A percentile compares a stretch with the other conserved stretches of the same genome.
These are phyloP conservation scores for Cryptococcus depauperatus DNA, from an alignment of 1,284 basidiomycete genomes.

Conservation along the genomic window DNA sequence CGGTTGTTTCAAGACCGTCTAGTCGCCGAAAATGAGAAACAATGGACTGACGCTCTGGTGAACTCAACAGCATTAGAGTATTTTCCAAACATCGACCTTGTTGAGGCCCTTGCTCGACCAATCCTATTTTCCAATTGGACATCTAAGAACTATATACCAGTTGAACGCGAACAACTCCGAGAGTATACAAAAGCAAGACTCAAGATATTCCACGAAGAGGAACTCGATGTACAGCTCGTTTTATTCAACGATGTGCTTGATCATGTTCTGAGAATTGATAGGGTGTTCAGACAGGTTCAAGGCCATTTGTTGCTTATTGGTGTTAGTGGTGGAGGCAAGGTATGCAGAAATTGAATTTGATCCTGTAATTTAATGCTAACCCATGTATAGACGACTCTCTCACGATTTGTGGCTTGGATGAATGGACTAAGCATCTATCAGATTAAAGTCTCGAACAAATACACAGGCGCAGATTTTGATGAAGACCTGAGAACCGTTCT, in stretches of 20 bases:
- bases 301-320: conserved; percentile 95
- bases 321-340: conserved; percentile 96
- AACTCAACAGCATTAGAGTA: conserved; percentile 74
- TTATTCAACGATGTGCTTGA: conserved; percentile 98
- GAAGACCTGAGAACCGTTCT: conserved; percentile 92
- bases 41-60: conserved; percentile 91
- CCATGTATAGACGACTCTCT: conserved; percentile 74
- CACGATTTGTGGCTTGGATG: conserved; percentile 99
- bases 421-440: conserved; percentile 97
- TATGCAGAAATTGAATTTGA: conserved; percentile 40
- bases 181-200: conserved; percentile 96
- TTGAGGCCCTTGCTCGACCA: conserved; percentile 75
- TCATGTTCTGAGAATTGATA: conserved; percentile 92
- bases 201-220: conserved; percentile 93
- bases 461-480: conserved; percentile 96
- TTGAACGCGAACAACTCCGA: conserved; percentile 83
- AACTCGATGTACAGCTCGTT: conserved; percentile 95
- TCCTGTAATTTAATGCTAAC: not conserved
- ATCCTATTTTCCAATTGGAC: conserved; percentile 99
- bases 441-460: conserved; percentile 98
- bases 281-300: conserved; percentile 97
- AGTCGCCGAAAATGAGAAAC: conserved; percentile 80
- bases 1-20: conserved; percentile 97
- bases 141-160: conserved; percentile 91
- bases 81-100: conserved; percentile 84